Evolutionary conservation across 2,329 filamentous ascomycete genomes (phyloP).

Genomic region (Exophiala spinifera): DNA sequence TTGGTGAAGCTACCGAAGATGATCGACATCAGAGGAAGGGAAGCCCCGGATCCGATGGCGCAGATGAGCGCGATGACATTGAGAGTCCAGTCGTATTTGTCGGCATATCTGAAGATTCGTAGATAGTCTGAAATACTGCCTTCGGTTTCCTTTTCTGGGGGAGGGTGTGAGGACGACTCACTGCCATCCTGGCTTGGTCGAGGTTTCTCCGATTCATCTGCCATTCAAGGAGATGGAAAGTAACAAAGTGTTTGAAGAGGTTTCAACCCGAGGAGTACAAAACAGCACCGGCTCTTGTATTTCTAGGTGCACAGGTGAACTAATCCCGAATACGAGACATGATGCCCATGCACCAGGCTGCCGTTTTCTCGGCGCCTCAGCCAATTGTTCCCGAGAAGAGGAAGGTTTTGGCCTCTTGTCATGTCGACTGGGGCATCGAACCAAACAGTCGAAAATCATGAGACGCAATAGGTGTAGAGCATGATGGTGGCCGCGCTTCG

Average conservation of each 20-base stretch:
- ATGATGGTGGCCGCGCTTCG: neutral
- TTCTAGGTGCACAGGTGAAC: neutral
- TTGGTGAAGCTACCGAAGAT: constrained; percentile 36
- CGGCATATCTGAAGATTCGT: constrained; percentile 27
- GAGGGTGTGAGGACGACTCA: neutral
- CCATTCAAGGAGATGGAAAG: neutral
- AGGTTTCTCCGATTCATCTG: constrained; percentile 7
- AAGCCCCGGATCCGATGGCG: constrained; percentile 30
- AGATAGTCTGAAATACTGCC: constrained; percentile 22
- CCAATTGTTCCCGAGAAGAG: neutral
- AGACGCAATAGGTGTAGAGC: neutral
- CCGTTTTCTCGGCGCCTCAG: neutral
- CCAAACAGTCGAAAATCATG: neutral
- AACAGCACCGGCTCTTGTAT: neutral
- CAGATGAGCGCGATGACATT: constrained; percentile 21
- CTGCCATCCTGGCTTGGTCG: constrained; percentile 7
- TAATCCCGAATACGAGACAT: neutral
- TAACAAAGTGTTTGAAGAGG: too few relatives aligned
- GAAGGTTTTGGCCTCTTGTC: neutral
- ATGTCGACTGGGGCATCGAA: neutral
- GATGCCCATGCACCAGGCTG: neutral
- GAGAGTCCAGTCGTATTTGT: constrained; percentile 26
- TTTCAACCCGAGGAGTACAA: too few relatives aligned
- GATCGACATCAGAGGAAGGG: constrained; percentile 38
- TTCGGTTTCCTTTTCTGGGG: constrained; percentile 15